Evolutionary conservation across 1,139 yeast genomes (phyloP), one percentile per base, ranked within the genome.

Genomic region (Suhomyces yuchorum): DNA sequence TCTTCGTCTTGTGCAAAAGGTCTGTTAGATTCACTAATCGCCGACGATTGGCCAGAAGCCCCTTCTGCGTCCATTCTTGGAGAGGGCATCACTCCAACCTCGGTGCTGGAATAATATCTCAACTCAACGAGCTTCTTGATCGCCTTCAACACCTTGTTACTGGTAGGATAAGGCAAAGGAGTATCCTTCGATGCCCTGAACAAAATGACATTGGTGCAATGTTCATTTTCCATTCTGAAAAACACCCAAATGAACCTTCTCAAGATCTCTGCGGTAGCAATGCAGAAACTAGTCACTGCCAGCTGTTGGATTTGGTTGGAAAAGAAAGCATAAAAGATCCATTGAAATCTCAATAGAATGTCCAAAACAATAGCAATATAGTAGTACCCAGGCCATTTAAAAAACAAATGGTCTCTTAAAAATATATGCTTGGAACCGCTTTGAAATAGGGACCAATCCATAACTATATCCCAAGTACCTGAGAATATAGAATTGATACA

Each of bases 191-290:
- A 85, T 0, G 97, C 97, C 55, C 96, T 78, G 65, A 85, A 88
- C 42, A 89, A 71, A 46, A 81, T 82, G 11, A 91, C 96, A 63
- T 93, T 93, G 1, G 97, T 85, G 40, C 91, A 84, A 67, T 95
- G 99, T 67, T 93, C 98, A 66, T 93, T 93, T 61, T 93, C 99
- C 78, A 93, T 87, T 70, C 99, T 84, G 71, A 93, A 86, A 48
- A 87, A 80, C 8, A 87, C 77, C 99, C 99, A 93, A 18, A 92
- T 71, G 54, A 89, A 85, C 60, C 99, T 76, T 60, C 99, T 77
- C 2, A 87, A 23, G 2, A 90, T 68, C 65, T 93, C 99, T 0
- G 95, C 89, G 15, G 88, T 56, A 0, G 96, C 96, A 42, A 93
- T 82, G 48, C 81, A 75, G 60, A 92, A 92, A 61, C 96, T 86